Evolutionary conservation across 2,329 filamentous ascomycete genomes (phyloP).

Genomic region (Fusarium verticillioides): DNA sequence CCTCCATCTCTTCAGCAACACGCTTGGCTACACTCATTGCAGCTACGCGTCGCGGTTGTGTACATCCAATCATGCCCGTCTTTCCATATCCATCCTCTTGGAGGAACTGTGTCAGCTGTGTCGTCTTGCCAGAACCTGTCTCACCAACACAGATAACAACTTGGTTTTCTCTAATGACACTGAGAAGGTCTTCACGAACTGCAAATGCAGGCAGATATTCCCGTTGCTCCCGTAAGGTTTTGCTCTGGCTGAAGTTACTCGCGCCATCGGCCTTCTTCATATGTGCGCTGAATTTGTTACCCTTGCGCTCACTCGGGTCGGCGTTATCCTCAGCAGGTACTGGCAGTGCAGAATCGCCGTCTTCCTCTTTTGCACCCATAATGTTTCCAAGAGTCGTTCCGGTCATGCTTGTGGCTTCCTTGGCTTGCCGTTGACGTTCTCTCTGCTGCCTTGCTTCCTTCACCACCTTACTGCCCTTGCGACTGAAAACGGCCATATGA

Average conservation of each 20-base stretch:
- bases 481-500: conserved; percentile 98
- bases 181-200: conserved; percentile 89
- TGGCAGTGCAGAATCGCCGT: conserved; percentile 88
- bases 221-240: conserved; percentile 88
- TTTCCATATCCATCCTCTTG: conserved; percentile 95
- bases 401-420: conserved; percentile 92
- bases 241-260: conserved; percentile 92
- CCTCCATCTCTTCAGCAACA: conserved; percentile 98
- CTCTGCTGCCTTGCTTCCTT: conserved; percentile 91
- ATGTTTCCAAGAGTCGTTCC: conserved; percentile 94
- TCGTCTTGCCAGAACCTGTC: conserved; percentile 97
- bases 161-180: conserved; percentile 95
- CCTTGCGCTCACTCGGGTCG: conserved; percentile 60
- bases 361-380: conserved; percentile 94
- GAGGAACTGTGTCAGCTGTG: conserved; percentile 94
- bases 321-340: conserved; percentile 76
- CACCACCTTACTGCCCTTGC: conserved; percentile 93
- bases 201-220: conserved; percentile 96
- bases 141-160: conserved; percentile 97
- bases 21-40: conserved; percentile 99
- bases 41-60: conserved; percentile 93
- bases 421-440: conserved; percentile 92
- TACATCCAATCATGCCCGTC: conserved; percentile 92
- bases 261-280: conserved; percentile 88
- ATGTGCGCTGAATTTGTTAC: conserved; percentile 87